Evolutionary conservation across 2,329 filamentous ascomycete species (phyloP), one percentile per base, ranked within the genome.

Genomic region (Fusarium sp.): DNA sequence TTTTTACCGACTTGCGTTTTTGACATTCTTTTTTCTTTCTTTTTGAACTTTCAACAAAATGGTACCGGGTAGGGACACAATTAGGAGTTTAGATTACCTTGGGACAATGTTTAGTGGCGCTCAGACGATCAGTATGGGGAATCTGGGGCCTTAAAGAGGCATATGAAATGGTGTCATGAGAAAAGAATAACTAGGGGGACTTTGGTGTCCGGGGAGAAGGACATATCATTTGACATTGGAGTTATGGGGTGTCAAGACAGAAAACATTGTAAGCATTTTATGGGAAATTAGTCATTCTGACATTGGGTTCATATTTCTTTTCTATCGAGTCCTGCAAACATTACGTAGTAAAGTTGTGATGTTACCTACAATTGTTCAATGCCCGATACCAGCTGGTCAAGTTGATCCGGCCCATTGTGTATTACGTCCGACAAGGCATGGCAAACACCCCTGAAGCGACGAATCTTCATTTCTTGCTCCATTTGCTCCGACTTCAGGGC

Each of bases 401-500:
- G 78, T 69, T 87, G 84, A 56, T 86, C 85, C 2, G 79, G 64
- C 8, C 75, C 76, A 22, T 80, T 77, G 14, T 75, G 58, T 12
- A 89, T 60, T 10, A 89, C 81, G 57, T 85, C 82, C 1, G 73
- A 73, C 41, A 90, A 73, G 36, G 87, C 78, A 48, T 78, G 81
- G 28, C 81, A 82, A 5, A 86, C 84, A 2, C 87, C 87, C 54
- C 80, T 85, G 47, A 97, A 80, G 69, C 90, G 89, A 70, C 92
- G 90, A 70, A 85, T 85, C 74, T 86, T 89, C 76, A 95, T 90
- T 74, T 91, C 89, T 59, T 91, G 87, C 83, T 99, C 96, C 82
- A 99, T 84, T 82, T 96, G 91, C 44, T 85, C 86, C 69, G 94
- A 97, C 84, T 97, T 96, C 53, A 86, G 84, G n/a, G 89, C 90